Evolutionary conservation across 495 filamentous ascomycete genomes (phyloP), one percentile per base, ranked within the genome.

Genomic region (Pseudomonodictys pantanalensis): DNA sequence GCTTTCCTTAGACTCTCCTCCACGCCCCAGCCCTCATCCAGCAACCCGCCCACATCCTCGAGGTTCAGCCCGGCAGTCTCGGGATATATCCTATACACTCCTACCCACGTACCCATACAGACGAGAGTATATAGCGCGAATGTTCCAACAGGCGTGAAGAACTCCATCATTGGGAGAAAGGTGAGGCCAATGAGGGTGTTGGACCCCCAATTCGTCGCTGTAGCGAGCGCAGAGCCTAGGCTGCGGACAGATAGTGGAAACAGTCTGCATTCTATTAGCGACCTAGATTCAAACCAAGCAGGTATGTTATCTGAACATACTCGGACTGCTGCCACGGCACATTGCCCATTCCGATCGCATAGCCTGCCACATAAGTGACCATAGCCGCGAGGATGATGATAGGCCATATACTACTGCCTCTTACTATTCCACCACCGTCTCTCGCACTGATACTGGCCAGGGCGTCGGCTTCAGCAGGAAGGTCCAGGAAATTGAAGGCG

Each of bases 301-400:
- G n/a, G 49, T 30, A 2, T 35, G 43, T 17, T n/a, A 38, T 38
- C 6, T 17, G 45, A 8, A 53, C 62, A 43, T 41, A 66, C 75
- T 97, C 92, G 62, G 83, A 86, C 70, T 95, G 90, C 76, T 92
- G 90, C 92, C 92, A 97, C 0, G 92, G 91, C 1, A 97, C 89
- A 57, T 90, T 91, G 3, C 92, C 92, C 2, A 97, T 78, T n/a
- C 92, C 92, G 7, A 90, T 76, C 9, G 92, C 91, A 67, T 93
- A 97, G 0, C 83, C 83, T 49, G 87, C 85, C 0, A 92, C 90
- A 69, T 92, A 97, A n/a, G 89, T 49, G 64, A 88, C 85, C 68
- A 96, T 81, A 58, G 84, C 85, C 22, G 81, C 59, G 25, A 95
- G 73, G 52, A 97, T 85, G 17, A 83, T 58, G 32, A 83, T 29